Evolutionary conservation across 2,329 filamentous ascomycete genomes (phyloP).

Genomic region (Fonsecaea pedrosoi): DNA sequence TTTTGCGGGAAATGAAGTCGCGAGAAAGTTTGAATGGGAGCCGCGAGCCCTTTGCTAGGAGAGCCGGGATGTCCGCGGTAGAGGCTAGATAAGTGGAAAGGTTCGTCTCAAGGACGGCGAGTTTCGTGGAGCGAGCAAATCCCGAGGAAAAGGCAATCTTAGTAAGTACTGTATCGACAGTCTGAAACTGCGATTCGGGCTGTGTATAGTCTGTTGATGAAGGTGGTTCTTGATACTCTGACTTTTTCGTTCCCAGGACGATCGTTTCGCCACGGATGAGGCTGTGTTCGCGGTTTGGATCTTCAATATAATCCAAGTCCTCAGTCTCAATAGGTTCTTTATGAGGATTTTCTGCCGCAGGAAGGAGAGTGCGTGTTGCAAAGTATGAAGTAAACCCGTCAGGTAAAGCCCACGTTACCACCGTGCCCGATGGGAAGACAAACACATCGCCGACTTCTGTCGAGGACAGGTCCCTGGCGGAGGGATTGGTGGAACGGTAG

Average conservation of each 20-base stretch:
- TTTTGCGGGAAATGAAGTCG: slow-evolving; percentile 87
- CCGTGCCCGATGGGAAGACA: slow-evolving; percentile 90
- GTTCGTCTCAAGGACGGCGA: slow-evolving; percentile 86
- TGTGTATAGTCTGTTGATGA: slow-evolving; percentile 28
- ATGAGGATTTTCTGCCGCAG: slow-evolving; percentile 78
- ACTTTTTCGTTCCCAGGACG: slow-evolving; percentile 76
- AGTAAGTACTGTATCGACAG: slow-evolving; percentile 72
- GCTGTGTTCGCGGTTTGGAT: slow-evolving; percentile 74
- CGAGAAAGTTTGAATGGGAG: slow-evolving; percentile 65
- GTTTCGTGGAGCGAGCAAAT: slow-evolving; percentile 87
- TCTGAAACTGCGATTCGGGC: slow-evolving; percentile 41
- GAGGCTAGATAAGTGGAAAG: slow-evolving; percentile 85
- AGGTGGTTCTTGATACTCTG: slow-evolving; percentile 19
- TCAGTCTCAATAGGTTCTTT: slow-evolving; percentile 78
- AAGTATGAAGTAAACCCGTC: slow-evolving; percentile 73
- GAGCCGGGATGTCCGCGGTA: slow-evolving; percentile 79
- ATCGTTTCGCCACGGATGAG: slow-evolving; percentile 87
- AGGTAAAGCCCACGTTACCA: slow-evolving; percentile 89
- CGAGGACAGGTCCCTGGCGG: slow-evolving; percentile 47
- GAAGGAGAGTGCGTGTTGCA: slow-evolving; percentile 73
- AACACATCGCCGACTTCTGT: slow-evolving; percentile 80
- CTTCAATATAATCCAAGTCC: slow-evolving; percentile 84
- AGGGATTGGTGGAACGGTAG: slow-evolving; percentile 51
- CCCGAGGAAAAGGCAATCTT: slow-evolving; percentile 98
- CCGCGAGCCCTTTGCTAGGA: slow-evolving; percentile 72